These are phyloP conservation scores for Amorphotheca resinae DNA, from an alignment of 495 filamentous ascomycete genomes.

Conservation along the genomic window DNA sequence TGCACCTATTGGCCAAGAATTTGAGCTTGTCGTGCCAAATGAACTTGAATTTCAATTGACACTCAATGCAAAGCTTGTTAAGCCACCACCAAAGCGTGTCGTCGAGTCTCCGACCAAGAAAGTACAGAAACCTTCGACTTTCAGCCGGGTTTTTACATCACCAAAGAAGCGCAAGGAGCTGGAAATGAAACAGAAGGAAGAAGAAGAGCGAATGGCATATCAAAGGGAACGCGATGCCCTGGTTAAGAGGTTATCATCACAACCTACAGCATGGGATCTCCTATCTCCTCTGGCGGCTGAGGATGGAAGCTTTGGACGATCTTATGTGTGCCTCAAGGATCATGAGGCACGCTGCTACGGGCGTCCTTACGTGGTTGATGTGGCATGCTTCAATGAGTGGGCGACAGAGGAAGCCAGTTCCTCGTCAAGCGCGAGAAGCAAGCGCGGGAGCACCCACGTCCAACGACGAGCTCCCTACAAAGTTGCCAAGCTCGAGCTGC, in stretches of 20 bases:
- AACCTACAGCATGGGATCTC: constrained; percentile 71
- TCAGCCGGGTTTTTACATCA: constrained; percentile 83
- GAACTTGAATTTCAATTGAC: constrained; percentile 96
- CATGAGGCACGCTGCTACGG: constrained; percentile 80
- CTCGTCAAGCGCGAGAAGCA: constrained; percentile 75
- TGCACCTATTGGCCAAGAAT: constrained; percentile 95
- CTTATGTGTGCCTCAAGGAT: constrained; percentile 86
- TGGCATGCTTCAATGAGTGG: constrained; percentile 97
- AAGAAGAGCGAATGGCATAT: constrained; percentile 51
- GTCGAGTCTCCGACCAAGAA: constrained; percentile 49
- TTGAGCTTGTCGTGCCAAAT: constrained; percentile 91
- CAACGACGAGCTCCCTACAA: constrained; percentile 74
- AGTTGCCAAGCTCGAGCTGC: constrained; percentile 84
- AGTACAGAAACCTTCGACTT: constrained; percentile 61
- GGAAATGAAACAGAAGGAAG: constrained; percentile 67
- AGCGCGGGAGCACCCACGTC: constrained; percentile 53
- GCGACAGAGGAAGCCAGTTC: constrained; percentile 64
- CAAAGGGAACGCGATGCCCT: constrained; percentile 56
- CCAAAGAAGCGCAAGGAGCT: constrained; percentile 92
- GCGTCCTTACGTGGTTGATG: constrained; percentile 71
- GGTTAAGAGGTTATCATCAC: constrained; percentile 39
- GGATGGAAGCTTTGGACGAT: constrained; percentile 85
- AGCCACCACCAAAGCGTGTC: constrained; percentile 45
- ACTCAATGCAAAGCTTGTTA: constrained; percentile 85
- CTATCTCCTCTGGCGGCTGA: constrained; percentile 73